Base-by-base conservation (phyloP, 176 grass and related monocot species). In the Dendrocalamus sinicus region DNA sequence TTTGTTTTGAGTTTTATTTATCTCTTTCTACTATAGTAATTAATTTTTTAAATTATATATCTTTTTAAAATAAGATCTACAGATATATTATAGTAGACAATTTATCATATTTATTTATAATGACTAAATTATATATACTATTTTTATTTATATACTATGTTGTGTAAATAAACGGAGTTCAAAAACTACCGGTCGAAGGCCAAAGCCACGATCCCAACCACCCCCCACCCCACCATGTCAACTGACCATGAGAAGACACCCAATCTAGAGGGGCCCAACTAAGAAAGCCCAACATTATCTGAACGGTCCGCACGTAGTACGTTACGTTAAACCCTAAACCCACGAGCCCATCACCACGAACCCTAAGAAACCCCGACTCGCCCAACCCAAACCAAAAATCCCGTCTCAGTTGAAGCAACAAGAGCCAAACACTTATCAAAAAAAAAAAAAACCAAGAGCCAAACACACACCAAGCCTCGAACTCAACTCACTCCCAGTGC, bases 91-190 rank as follows among this genome's bases (percentile, higher is more conserved):
- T 32, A 32, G 30, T 32, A 32, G 2, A 2, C 30, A 32, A 0
- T 32, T 0, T 32, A 32, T 2, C 2, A 2, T 2, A 2, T 35
- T 35, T 0, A 35, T 0, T 35, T 35, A 35, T 35, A 35, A 0
- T 4, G 0, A 4, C 3, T 0, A 35, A 35, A 35, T 35, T 4
- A 35, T 35, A 35, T 4, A 35, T 0, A 35, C 0, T 35, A 35
- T 35, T 35, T 35, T 35, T 32, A 4, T 3, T 4, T 35, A 3
- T 0, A 35, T 35, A 35, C 3, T 4, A 4, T 32, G 3, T 35
- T 0, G 0, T 35, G 4, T 35, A 35, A 35, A 35, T 35, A 35
- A 0, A 4, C 32, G 4, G 3, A 4, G 0, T 35, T 35, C 32
- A 35, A 35, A 35, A 35, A 35, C 2, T 3, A 35, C 0, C 2